Base-by-base conservation (phyloP, 2,329 filamentous ascomycete genomes). In the Didymella sp. region DNA sequence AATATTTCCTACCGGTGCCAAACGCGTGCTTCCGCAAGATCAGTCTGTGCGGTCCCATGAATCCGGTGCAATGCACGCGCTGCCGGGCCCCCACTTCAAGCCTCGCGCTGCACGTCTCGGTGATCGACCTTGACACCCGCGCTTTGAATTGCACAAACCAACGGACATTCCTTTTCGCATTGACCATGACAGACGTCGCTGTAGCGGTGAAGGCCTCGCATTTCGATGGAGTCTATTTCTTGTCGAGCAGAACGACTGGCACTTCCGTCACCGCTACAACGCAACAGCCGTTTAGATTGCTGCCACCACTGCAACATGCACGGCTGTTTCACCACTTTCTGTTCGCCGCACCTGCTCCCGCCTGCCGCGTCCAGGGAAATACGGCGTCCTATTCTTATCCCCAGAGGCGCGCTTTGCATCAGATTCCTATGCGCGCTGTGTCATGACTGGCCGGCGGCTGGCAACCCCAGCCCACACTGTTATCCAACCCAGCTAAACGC, bases 41-140 rank as follows among this genome's bases (percentile, higher is more conserved):
- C 71, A 62, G 73, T 73, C 73, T 64, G 73, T 75, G 73, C 56
- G 58, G 53, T 63, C 54, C 63, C 66, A 68, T 63, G 59, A 62
- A 51, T 54, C 58, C 59, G 61, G 55, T 50, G 48, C 46, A 61
- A 59, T 60, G 67, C 67, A 65, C 63, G 61, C 66, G 59, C 62
- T 59, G 51, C 71, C 61, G 63, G 62, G 59, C 62, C 70, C 67
- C 70, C 68, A 63, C 65, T 57, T 56, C 51, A 61, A 70, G 70
- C 70, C 61, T 68, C 61, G 58, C 63, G 58, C 58, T 55, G 59
- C 52, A 51, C 51, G 66, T 68, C 66, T 64, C 62, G 50, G 58
- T 64, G 59, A 60, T 60, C 61, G 49, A 63, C 49, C 50, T 33
- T 51, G 37, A 58, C 49, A 45, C 44, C 49, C 58, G 57, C 38